Evolutionary conservation across 495 filamentous ascomycete species (phyloP).

Genomic region (Trichoderma asperelloides): DNA sequence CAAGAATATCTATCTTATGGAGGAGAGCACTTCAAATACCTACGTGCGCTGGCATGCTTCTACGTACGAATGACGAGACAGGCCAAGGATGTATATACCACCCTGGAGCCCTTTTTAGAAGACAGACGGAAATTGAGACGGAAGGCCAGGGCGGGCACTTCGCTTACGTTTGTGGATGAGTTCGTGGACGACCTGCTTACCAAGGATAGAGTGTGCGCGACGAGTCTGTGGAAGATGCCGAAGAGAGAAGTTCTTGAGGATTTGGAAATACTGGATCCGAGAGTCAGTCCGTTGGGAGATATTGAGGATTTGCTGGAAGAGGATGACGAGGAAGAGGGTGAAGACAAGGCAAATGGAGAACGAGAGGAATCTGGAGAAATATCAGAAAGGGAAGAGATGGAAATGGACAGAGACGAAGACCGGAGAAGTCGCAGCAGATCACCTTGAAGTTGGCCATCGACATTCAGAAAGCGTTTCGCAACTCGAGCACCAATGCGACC

Average conservation of each 20-base stretch:
- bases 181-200: conserved; percentile 89
- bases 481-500: not conserved
- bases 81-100: conserved; percentile 68
- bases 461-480: not conserved
- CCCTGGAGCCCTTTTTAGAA: conserved; percentile 72
- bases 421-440: conserved; percentile 7
- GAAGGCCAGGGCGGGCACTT: conserved; percentile 59
- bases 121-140: conserved; percentile 78
- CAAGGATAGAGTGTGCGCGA: conserved; percentile 84
- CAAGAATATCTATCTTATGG: conserved; percentile 65
- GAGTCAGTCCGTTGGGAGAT: conserved; percentile 77
- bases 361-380: conserved; percentile 17
- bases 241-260: conserved; percentile 79
- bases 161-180: conserved; percentile 76
- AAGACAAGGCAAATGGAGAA: conserved; percentile 27
- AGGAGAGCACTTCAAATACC: conserved; percentile 78
- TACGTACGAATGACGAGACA: conserved; percentile 87
- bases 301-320: conserved; percentile 73
- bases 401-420: conserved; percentile 20
- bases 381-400: conserved; percentile 22
- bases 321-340: conserved; percentile 30
- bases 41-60: conserved; percentile 79
- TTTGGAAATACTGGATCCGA: conserved; percentile 73
- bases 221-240: conserved; percentile 87
- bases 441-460: not conserved